Conservation (phyloP, 2,329 filamentous ascomycete genomes). For the Phyllachora maydis region DNA sequence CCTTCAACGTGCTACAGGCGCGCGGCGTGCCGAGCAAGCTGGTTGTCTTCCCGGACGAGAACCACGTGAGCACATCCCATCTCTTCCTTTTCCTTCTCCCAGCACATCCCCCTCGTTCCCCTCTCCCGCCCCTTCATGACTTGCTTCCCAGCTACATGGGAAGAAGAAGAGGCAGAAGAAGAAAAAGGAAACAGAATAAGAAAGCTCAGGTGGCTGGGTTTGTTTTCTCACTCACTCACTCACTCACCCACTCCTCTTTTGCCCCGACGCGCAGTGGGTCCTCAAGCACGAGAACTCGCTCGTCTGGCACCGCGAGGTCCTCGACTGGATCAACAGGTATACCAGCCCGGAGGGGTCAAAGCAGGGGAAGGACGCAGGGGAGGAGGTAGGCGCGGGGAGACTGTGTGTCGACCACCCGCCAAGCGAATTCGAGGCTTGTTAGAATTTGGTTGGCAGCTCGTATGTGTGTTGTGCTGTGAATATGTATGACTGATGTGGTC, state of each 20-base stretch:
- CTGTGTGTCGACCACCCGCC: no score
- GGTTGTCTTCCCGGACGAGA: conserved; percentile 61
- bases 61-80: conserved; percentile 24
- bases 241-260: no score
- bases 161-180: not conserved
- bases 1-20: conserved; percentile 71
- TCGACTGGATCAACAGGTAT: conserved; percentile 56
- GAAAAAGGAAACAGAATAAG: not conserved
- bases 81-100: conserved; percentile 32
- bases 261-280: conserved; percentile 44
- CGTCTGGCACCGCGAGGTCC: conserved; percentile 72
- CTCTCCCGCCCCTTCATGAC: conserved; percentile 10
- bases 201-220: no score
- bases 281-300: conserved; percentile 80
- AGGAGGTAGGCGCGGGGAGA: no score
- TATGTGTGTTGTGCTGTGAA: no score
- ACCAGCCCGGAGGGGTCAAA: conserved; percentile 17
- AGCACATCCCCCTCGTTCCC: no score
- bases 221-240: no score
- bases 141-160: not conserved
- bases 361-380: conserved; percentile 1
- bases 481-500: no score
- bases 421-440: no score
- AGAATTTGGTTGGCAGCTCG: no score
- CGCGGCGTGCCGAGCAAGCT: conserved; percentile 57